A percentile compares a stretch with the other conserved stretches of the same genome.
phyloP scores from a whole-genome alignment of 192 early-diverging fungal species.

The Gigaspora rosea region DNA sequence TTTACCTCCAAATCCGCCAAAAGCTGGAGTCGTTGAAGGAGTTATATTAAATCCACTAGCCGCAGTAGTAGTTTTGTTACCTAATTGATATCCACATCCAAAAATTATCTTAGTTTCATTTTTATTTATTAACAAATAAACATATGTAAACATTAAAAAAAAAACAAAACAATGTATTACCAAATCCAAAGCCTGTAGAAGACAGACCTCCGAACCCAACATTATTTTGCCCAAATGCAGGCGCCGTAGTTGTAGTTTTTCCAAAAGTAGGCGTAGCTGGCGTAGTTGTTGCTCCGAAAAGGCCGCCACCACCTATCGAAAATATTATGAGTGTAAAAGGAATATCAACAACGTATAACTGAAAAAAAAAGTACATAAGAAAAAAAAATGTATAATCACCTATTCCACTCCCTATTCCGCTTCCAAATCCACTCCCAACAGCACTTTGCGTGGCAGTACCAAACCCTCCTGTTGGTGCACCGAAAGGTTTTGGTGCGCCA shows the following conservation, averaged over 20 bases:
- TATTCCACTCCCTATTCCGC: neutral
- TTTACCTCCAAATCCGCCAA: constrained; percentile 47
- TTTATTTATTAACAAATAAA: neutral
- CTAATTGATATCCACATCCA: neutral
- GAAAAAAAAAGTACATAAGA: neutral
- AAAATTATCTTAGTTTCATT: neutral
- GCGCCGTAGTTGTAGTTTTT: too few species aligned
- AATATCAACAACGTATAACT: neutral
- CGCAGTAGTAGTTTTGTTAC: neutral
- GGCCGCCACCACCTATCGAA: too few species aligned
- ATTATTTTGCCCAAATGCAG: too few species aligned
- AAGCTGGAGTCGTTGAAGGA: constrained; percentile 37
- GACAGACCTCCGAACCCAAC: too few species aligned
- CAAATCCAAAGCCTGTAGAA: too few species aligned
- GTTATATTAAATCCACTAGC: neutral
- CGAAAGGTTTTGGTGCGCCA: constrained; percentile 11
- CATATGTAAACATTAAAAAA: neutral
- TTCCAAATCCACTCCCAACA: neutral
- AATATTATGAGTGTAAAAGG: neutral
- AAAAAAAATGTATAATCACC: neutral
- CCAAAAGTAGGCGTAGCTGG: too few species aligned
- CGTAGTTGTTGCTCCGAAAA: too few species aligned
- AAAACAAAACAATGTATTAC: too few species aligned
- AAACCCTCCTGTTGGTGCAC: constrained; percentile 31
- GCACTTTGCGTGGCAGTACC: constrained; percentile 5